These are phyloP conservation scores for Cercospora canescens DNA, from an alignment of 2,329 filamentous ascomycete species.

Conservation along the genomic window DNA sequence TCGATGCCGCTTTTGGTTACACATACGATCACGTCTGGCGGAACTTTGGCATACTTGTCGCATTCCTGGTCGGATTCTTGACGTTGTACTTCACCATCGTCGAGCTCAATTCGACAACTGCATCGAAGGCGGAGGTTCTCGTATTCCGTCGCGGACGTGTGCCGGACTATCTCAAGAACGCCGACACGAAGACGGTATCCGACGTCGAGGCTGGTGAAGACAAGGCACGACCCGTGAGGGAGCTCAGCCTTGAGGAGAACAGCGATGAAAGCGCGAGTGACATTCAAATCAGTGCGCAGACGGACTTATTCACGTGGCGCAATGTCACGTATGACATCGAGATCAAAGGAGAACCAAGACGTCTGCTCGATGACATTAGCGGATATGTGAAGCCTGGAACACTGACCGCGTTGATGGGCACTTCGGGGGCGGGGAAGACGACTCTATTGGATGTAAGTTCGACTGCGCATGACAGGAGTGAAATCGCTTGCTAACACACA, in stretches of 20 bases:
- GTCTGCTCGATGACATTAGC: slow-evolving; percentile 55
- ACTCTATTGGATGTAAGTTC: slow-evolving; percentile 53
- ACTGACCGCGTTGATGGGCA: slow-evolving; percentile 26
- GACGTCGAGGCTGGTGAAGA: slow-evolving; percentile 37
- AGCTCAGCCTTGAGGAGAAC: slow-evolving; percentile 21
- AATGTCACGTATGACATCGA: slow-evolving; percentile 51
- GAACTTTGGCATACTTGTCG: slow-evolving; percentile 68
- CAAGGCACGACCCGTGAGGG: slow-evolving; percentile 35
- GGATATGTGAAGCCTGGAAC: slow-evolving; percentile 56
- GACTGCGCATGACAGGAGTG: not conserved
- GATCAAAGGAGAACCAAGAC: slow-evolving; percentile 51
- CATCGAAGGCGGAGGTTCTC: slow-evolving; percentile 67
- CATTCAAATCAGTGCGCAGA: not conserved
- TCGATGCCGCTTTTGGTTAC: slow-evolving; percentile 38
- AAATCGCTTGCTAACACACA: not conserved
- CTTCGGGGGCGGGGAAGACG: slow-evolving; percentile 57
- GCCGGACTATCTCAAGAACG: slow-evolving; percentile 40
- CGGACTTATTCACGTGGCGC: not conserved
- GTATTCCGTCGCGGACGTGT: slow-evolving; percentile 58
- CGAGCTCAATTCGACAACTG: slow-evolving; percentile 64
- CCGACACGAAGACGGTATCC: slow-evolving; percentile 45
- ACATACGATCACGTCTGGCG: slow-evolving; percentile 47
- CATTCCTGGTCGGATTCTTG: slow-evolving; percentile 65
- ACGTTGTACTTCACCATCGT: slow-evolving; percentile 61
- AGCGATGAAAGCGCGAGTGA: slow-evolving; percentile 32